Percentiles rank a stretch among this genome's conserved stretches.
These are phyloP conservation scores for Immersiella caudata DNA, from an alignment of 495 filamentous ascomycete genomes.

Conservation along the genomic window DNA sequence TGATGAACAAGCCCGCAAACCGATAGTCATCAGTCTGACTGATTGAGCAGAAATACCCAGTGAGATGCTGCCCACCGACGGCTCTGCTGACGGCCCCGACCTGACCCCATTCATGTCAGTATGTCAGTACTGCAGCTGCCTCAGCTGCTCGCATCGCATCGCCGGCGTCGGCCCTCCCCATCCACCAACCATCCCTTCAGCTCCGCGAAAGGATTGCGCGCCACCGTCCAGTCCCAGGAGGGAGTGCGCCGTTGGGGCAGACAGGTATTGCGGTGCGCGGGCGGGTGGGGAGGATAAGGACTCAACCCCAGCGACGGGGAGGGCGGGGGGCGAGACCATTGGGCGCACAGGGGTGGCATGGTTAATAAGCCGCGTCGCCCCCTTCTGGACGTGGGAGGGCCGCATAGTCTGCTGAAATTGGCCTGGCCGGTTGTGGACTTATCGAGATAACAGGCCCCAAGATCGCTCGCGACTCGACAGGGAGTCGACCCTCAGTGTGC, in stretches of 20 bases:
- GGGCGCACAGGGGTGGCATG: not conserved
- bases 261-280: not conserved
- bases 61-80: not conserved
- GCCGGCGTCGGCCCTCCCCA: not conserved
- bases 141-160: not conserved
- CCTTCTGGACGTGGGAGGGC: conserved; percentile 5
- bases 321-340: not conserved
- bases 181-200: not conserved
- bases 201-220: not conserved
- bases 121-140: not conserved
- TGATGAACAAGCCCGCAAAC: conserved; percentile 3
- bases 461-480: conserved; percentile 5
- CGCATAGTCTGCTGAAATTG: conserved; percentile 10
- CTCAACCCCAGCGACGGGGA: not conserved
- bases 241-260: not conserved
- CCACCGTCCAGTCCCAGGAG: not conserved
- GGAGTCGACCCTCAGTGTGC: conserved; percentile 10
- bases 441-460: conserved; percentile 19
- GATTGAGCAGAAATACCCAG: not conserved
- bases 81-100: not conserved
- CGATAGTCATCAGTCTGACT: not conserved
- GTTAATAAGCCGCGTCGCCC: not conserved
- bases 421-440: not conserved
- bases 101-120: not conserved
- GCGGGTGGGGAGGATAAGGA: not conserved